A percentile compares a stretch with the other conserved stretches of the same genome.
These are phyloP conservation scores for Galeopsis tetrahit DNA, from an alignment of 257 asterid genomes.

Conservation along the genomic window DNA sequence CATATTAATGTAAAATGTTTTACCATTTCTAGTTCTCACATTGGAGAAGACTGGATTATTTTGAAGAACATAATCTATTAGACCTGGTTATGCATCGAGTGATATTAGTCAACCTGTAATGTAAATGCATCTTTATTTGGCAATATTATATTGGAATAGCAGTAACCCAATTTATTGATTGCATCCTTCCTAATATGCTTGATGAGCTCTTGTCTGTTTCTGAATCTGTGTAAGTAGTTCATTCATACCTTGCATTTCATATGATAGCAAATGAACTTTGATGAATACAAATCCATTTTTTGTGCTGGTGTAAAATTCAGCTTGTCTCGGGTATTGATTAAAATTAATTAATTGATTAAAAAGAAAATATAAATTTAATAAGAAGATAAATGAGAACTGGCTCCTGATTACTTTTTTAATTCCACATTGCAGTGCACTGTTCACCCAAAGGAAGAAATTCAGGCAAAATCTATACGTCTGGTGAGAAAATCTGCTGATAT, in stretches of 20 bases:
- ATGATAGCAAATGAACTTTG: conserved; percentile 23
- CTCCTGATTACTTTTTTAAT: conserved; percentile 26
- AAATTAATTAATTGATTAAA: no score
- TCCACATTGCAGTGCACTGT: conserved; percentile 80
- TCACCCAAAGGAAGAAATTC: conserved; percentile 82
- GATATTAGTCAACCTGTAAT: conserved; percentile 10
- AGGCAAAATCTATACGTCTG: conserved; percentile 94
- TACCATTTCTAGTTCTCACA: not conserved
- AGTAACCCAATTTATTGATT: not conserved
- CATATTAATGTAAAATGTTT: not conserved
- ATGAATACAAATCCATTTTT: conserved; percentile 5
- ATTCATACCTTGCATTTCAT: conserved; percentile 10
- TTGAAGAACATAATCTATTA: not conserved
- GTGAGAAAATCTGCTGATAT: conserved; percentile 49
- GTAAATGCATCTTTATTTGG: not conserved
- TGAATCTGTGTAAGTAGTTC: not conserved
- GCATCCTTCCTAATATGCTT: conserved; percentile 7
- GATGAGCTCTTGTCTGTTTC: conserved; percentile 16
- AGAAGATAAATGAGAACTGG: no score
- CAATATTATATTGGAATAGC: not conserved
- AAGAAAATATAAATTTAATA: no score
- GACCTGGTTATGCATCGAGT: not conserved
- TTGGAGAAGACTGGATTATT: conserved; percentile 2
- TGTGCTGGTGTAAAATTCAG: not conserved
- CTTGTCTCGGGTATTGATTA: no score